These are phyloP conservation scores for Xylaria sp. DNA, from an alignment of 2,329 filamentous ascomycete genomes.

Conservation along the genomic window DNA sequence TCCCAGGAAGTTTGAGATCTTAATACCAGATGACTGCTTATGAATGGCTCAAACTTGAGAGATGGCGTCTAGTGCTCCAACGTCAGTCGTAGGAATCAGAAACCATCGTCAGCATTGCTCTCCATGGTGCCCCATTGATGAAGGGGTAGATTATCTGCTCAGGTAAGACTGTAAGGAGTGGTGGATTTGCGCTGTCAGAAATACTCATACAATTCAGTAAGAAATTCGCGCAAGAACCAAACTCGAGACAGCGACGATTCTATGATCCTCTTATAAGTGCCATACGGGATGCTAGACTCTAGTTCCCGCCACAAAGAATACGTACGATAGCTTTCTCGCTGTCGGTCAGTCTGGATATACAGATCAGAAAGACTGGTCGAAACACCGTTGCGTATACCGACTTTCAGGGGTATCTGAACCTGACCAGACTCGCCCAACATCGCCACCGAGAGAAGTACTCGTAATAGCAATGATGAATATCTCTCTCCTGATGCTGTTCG, in stretches of 20 bases:
- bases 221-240: background rate
- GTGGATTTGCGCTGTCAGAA: slow-evolving; percentile 7
- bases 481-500: slow-evolving; percentile 10
- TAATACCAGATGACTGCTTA: slow-evolving; percentile 7
- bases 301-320: slow-evolving; percentile 17
- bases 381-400: slow-evolving; percentile 14
- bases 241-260: background rate
- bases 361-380: slow-evolving; percentile 10
- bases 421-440: slow-evolving; percentile 12
- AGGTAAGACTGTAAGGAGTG: slow-evolving; percentile 3
- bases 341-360: slow-evolving; percentile 10
- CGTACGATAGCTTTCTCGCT: slow-evolving; percentile 14
- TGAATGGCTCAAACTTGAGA: slow-evolving; percentile 15
- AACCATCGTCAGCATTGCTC: background rate
- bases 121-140: no score
- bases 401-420: slow-evolving; percentile 18
- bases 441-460: background rate
- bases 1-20: slow-evolving; percentile 5
- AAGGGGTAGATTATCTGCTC: no score
- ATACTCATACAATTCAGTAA: slow-evolving; percentile 1
- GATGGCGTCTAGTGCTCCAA: slow-evolving; percentile 13
- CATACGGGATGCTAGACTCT: slow-evolving; percentile 4
- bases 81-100: slow-evolving; percentile 10
- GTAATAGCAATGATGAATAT: slow-evolving; percentile 8
- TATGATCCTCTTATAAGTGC: slow-evolving; percentile 8